phyloP scores from a whole-genome alignment of 2,329 filamentous ascomycete species.

The Hysterium pulicare region DNA sequence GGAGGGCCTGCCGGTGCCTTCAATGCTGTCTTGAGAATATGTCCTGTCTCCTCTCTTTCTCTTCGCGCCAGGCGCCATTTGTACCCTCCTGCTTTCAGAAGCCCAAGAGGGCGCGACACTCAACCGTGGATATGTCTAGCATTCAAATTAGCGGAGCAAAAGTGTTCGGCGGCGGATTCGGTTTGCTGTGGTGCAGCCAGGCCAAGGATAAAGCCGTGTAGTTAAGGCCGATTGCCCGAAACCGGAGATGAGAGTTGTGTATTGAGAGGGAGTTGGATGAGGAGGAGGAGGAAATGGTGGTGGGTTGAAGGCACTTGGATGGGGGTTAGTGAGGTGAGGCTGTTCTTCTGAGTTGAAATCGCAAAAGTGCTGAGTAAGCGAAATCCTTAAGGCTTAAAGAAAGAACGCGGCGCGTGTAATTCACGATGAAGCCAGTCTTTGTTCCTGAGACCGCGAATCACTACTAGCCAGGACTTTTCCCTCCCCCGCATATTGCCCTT shows the following conservation, averaged over 20 bases:
- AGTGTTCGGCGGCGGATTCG: background rate
- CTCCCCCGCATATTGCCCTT: too few species aligned
- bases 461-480: too few species aligned
- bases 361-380: too few species aligned
- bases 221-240: too few species aligned
- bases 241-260: too few species aligned
- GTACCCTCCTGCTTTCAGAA: conserved; percentile 27
- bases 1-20: conserved; percentile 42
- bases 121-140: conserved; percentile 21
- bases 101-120: conserved; percentile 20
- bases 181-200: background rate
- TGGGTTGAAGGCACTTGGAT: background rate
- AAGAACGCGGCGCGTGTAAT: too few species aligned
- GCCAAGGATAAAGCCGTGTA: background rate
- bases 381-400: too few species aligned
- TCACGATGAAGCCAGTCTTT: too few species aligned
- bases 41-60: conserved; percentile 53
- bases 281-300: background rate
- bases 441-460: too few species aligned
- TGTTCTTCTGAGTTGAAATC: too few species aligned
- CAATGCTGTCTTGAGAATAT: conserved; percentile 42
- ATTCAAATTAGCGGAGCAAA: conserved; percentile 21
- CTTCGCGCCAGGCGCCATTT: conserved; percentile 55
- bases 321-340: background rate
- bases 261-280: background rate